Evolutionary conservation across 2,329 filamentous ascomycete species (phyloP).

Genomic region (Aureobasidium musti): DNA sequence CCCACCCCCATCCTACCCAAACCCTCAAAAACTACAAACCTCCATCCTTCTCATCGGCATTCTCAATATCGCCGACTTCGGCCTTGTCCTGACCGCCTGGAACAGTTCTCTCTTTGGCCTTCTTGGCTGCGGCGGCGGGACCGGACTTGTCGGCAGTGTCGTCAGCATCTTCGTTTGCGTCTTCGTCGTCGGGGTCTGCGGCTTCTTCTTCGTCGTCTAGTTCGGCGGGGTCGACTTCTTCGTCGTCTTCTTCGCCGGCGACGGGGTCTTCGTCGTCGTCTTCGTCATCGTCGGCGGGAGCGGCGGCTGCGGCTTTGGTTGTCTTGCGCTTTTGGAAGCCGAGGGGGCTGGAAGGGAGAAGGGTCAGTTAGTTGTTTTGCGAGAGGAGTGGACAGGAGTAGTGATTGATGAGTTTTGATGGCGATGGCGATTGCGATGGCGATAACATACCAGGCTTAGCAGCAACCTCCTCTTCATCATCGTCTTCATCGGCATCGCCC

Average conservation of each 20-base stretch:
- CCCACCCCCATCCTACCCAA: too few species aligned
- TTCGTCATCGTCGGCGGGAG: conserved; percentile 33
- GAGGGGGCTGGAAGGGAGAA: background rate
- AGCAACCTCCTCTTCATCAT: background rate
- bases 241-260: background rate
- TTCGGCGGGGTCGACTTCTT: conserved; percentile 29
- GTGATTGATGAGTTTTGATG: background rate
- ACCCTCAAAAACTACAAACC: background rate
- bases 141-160: conserved; percentile 37
- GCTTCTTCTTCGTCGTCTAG: conserved; percentile 34
- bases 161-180: conserved; percentile 34
- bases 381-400: background rate
- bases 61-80: background rate
- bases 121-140: conserved; percentile 39
- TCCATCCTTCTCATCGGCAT: background rate
- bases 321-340: conserved; percentile 25
- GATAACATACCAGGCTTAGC: conserved; percentile 5
- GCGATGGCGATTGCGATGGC: background rate
- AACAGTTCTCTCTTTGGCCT: conserved; percentile 36
- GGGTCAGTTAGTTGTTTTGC: background rate
- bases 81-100: conserved; percentile 31
- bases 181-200: conserved; percentile 33
- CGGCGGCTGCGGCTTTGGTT: conserved; percentile 4
- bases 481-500: conserved; percentile 27
- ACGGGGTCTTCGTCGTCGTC: conserved; percentile 29